Evolutionary conservation across 2,329 filamentous ascomycete genomes (phyloP), one percentile per base, ranked within the genome.

Genomic region (Microdochium trichocladiopsis): DNA sequence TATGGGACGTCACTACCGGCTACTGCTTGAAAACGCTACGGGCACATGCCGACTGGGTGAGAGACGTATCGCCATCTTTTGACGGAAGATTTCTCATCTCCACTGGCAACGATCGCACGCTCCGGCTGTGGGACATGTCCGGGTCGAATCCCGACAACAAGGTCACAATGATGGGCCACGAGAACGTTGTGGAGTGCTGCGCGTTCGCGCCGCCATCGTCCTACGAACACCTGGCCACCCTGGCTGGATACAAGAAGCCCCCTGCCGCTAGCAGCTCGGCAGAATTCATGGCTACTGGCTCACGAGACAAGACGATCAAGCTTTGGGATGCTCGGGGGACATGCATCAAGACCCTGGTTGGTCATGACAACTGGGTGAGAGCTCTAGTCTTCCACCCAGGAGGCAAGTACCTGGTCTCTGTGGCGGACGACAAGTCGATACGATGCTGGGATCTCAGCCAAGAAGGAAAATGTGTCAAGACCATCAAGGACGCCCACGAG

Each of bases 291-390:
- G 93, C 92, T 0, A 96, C 92, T 0, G 93, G 90, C 10, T 88
- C 87, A 9, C 78, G 93, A 66, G 93, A 96, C 69, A 96, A 96
- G 74, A 87, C 86, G 0, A 95, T 97, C 64, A 86, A 86, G 61
- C 72, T 97, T 6, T 96, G 92, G 90, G 90, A 96, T 66, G 80
- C 86, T 11, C 82, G 90, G 51, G 93, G 93, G 28, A 90, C 86
- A 11, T 82, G 90, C 57, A 84, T 96, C 65, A 93, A 90, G 67
- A 94, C 88, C 0, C 75, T 97, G 1, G 73, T 84, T 1, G 93
- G 93, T 2, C 93, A 96, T 66, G 92, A 96, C 67, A 96, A 96
- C 66, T 97, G 93, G 93, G 83, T 97, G 9, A 84, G 90, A 28
- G 87, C 81, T 1, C 70, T 96, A 5, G 84, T 90, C 10, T 97